phyloP scores from a whole-genome alignment of 441 rosid genomes.

The Manihot esculenta region DNA sequence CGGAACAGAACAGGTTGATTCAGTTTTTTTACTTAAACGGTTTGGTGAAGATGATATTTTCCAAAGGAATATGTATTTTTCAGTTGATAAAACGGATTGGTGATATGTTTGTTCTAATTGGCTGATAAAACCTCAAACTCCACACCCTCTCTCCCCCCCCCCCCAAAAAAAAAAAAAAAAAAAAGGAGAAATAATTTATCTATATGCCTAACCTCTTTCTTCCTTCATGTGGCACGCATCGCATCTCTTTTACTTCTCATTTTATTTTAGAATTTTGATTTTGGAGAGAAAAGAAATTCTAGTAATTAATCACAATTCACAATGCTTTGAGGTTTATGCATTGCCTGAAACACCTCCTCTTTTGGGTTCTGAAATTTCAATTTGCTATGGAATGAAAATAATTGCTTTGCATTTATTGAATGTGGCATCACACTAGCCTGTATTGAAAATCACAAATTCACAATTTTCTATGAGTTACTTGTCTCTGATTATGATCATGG shows the following conservation, averaged over 20 bases:
- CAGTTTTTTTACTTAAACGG: no score
- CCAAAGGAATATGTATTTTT: no score
- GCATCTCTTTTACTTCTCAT: background rate
- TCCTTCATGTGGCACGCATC: background rate
- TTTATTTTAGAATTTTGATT: background rate
- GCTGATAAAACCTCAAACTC: background rate
- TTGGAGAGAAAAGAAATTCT: background rate
- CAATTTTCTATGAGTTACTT: background rate
- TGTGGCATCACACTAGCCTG: no score
- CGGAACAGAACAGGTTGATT: no score
- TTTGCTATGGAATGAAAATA: background rate
- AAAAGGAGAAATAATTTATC: background rate
- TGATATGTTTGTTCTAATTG: background rate
- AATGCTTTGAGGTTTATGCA: background rate
- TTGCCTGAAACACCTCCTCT: background rate
- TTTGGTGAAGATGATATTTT: no score
- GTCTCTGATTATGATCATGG: background rate
- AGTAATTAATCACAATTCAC: background rate
- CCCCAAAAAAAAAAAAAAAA: no score
- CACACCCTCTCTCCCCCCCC: background rate
- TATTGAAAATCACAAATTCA: no score
- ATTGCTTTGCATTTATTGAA: background rate
- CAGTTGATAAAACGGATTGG: no score
- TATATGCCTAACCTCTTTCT: constrained; percentile 1
- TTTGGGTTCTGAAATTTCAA: constrained; percentile 1